These are phyloP conservation scores for Ceratocystis harringtonii DNA, from an alignment of 2,329 filamentous ascomycete species.

Conservation along the genomic window DNA sequence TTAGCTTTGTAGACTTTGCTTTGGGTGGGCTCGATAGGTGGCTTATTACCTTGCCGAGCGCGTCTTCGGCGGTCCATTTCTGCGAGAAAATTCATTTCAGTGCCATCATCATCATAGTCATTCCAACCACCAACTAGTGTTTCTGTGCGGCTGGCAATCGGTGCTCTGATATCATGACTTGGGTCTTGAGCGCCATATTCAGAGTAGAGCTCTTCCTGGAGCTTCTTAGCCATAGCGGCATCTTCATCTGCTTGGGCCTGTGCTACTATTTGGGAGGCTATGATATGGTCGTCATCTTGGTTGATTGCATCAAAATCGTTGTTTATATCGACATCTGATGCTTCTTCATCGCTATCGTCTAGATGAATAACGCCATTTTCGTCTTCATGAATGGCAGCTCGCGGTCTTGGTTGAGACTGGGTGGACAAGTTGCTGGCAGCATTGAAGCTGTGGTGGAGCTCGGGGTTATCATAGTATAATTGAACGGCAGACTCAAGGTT, in stretches of 20 bases:
- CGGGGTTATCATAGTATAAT: conserved; percentile 80
- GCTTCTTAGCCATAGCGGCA: conserved; percentile 74
- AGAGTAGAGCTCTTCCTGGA: conserved; percentile 85
- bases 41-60: conserved; percentile 9
- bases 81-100: conserved; percentile 6
- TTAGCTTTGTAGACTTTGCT: background rate
- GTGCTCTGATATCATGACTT: conserved; percentile 61
- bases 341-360: conserved; percentile 31
- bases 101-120: conserved; percentile 3
- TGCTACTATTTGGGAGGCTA: conserved; percentile 29
- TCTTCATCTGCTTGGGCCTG: conserved; percentile 64
- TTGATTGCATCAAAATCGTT: conserved; percentile 23
- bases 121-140: conserved; percentile 53
- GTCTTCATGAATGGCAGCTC: conserved; percentile 24
- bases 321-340: background rate
- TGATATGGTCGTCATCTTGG: conserved; percentile 28
- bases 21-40: background rate
- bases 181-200: conserved; percentile 29
- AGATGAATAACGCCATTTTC: conserved; percentile 45
- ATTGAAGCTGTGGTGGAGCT: conserved; percentile 40
- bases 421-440: conserved; percentile 24
- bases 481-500: conserved; percentile 76
- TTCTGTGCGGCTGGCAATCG: conserved; percentile 81
- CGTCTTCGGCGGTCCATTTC: conserved; percentile 13
- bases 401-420: conserved; percentile 21